Evolutionary conservation across 176 grass and related monocot species (phyloP).

Genomic region (Carex kokanica): DNA sequence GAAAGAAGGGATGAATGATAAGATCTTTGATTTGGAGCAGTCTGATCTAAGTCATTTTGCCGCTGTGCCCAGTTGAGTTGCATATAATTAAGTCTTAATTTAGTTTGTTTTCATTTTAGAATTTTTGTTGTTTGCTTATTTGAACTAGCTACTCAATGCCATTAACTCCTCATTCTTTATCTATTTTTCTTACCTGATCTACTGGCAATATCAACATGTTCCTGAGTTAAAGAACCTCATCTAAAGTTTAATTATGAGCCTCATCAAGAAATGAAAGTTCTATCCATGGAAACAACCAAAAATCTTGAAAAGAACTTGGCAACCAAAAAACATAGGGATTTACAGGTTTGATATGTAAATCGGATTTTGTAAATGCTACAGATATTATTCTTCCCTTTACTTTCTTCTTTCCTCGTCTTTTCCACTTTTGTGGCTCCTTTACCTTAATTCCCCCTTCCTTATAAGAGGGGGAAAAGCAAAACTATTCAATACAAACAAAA

Average conservation of each 20-base stretch:
- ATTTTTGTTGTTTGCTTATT: background rate
- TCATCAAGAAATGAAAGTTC: no score
- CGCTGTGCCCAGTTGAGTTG: slow-evolving; percentile 14
- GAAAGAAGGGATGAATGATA: slow-evolving; percentile 93
- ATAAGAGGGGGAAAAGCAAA: background rate
- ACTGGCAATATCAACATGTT: background rate
- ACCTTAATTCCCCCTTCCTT: no score
- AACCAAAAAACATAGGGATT: no score
- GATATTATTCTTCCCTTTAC: no score
- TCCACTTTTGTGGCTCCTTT: no score
- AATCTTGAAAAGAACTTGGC: no score
- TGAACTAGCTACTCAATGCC: background rate
- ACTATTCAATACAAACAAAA: background rate
- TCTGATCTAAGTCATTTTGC: slow-evolving; percentile 45
- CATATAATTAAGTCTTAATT: background rate
- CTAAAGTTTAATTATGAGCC: no score
- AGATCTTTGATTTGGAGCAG: slow-evolving; percentile 76
- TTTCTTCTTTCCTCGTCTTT: no score
- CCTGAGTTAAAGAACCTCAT: no score
- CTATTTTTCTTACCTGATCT: background rate
- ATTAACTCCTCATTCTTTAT: background rate
- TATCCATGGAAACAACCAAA: no score
- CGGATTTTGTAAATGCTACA: no score
- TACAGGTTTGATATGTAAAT: no score
- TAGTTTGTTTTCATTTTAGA: background rate